These are phyloP conservation scores for Silene conica DNA, from an alignment of 148 eudicot species.

Conservation along the genomic window DNA sequence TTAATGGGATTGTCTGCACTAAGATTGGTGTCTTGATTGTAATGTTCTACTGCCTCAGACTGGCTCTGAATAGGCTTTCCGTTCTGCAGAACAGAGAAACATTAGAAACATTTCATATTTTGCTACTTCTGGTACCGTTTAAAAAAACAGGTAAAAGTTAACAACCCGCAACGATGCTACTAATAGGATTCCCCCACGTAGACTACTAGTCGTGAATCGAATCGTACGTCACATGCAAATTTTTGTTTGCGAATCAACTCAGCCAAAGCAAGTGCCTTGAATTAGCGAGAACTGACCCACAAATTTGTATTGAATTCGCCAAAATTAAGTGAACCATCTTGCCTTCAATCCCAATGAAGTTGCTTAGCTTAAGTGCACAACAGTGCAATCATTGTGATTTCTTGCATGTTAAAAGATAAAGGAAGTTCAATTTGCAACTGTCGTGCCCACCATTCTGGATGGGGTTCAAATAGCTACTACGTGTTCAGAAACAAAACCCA, in stretches of 20 bases:
- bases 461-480: not conserved
- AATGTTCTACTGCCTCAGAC: conserved; percentile 22
- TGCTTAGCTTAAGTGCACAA: not conserved
- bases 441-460: too few species aligned
- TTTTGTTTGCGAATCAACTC: too few species aligned
- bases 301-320: too few species aligned
- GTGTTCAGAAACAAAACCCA: not conserved
- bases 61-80: conserved; percentile 16
- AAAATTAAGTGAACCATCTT: too few species aligned
- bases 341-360: not conserved
- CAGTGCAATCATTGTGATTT: not conserved
- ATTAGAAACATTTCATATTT: not conserved
- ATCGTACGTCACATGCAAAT: too few species aligned
- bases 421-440: not conserved
- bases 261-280: too few species aligned
- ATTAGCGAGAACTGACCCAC: too few species aligned
- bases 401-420: not conserved
- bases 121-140: not conserved
- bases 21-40: conserved; percentile 17
- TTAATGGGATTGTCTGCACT: conserved; percentile 24
- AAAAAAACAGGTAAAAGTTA: not conserved
- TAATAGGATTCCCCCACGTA: too few species aligned
- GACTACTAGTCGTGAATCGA: too few species aligned
- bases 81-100: conserved; percentile 16
- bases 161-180: too few species aligned